These are phyloP conservation scores for Cerrena zonata DNA, from an alignment of 1,284 basidiomycete genomes.

Conservation along the genomic window DNA sequence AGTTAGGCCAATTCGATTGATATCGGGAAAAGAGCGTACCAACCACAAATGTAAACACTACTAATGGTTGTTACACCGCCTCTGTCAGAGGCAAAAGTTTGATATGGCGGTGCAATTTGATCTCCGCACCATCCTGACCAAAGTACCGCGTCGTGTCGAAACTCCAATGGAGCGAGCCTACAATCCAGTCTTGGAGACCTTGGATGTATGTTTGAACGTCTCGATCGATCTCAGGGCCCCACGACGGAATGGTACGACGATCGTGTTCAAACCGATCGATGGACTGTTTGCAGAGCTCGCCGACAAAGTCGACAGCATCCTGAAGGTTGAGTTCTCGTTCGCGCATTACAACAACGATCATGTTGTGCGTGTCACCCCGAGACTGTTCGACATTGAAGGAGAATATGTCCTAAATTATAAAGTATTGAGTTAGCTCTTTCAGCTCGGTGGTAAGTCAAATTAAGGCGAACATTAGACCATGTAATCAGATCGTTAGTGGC, in stretches of 20 bases:
- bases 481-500: constrained; percentile 36
- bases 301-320: constrained; percentile 36
- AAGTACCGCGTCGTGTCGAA: constrained; percentile 39
- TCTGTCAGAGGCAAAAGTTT: constrained; percentile 18
- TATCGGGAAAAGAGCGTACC: neutral
- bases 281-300: constrained; percentile 32
- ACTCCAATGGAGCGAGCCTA: constrained; percentile 30
- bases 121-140: constrained; percentile 24
- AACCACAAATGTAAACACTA: neutral
- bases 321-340: constrained; percentile 33
- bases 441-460: neutral
- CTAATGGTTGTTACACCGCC: neutral
- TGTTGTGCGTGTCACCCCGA: constrained; percentile 39
- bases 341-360: constrained; percentile 35
- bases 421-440: neutral
- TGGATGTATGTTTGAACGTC: constrained; percentile 32
- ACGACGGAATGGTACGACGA: constrained; percentile 29
- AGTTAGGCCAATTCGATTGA: too few species aligned
- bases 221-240: constrained; percentile 33
- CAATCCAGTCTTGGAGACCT: constrained; percentile 36
- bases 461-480: constrained; percentile 34
- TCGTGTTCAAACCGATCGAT: constrained; percentile 33
- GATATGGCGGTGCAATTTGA: constrained; percentile 26
- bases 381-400: constrained; percentile 40
- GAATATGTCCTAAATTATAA: constrained; percentile 33